phyloP scores from a whole-genome alignment of 2,329 filamentous ascomycete genomes.

The Neofusicoccum laricinum region DNA sequence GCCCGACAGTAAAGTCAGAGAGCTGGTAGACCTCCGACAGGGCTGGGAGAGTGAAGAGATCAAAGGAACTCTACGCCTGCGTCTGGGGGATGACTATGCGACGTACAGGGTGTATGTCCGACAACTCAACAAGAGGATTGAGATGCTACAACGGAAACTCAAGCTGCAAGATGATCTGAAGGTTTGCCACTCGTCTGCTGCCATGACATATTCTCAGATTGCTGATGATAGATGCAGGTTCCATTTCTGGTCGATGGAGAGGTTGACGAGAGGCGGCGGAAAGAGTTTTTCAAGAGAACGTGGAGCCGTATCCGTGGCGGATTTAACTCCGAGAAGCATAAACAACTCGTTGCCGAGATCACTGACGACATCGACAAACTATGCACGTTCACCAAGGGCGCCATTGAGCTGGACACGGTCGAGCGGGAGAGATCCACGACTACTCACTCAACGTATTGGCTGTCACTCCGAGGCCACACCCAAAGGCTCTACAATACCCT shows the following conservation, averaged over 20 bases:
- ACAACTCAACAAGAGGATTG: slow-evolving; percentile 10
- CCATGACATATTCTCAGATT: too few relatives aligned
- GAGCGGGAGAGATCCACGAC: slow-evolving; percentile 7
- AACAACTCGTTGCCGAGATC: slow-evolving; percentile 14
- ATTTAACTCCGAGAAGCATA: slow-evolving; percentile 15
- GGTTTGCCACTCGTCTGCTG: neutral
- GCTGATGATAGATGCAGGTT: neutral
- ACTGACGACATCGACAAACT: slow-evolving; percentile 19
- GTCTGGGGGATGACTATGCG: neutral
- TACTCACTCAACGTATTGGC: slow-evolving; percentile 16
- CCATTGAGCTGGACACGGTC: slow-evolving; percentile 15
- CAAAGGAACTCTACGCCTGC: neutral
- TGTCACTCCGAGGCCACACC: slow-evolving; percentile 17
- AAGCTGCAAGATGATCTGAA: slow-evolving; percentile 14
- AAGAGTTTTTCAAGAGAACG: slow-evolving; percentile 18
- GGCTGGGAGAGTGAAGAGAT: slow-evolving; percentile 4
- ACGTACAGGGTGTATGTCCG: neutral
- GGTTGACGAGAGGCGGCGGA: slow-evolving; percentile 14
- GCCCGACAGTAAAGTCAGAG: slow-evolving; percentile 1
- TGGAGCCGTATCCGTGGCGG: slow-evolving; percentile 18
- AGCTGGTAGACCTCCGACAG: slow-evolving; percentile 4
- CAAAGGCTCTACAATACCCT: slow-evolving; percentile 17
- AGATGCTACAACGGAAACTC: slow-evolving; percentile 16
- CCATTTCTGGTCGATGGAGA: slow-evolving; percentile 11
- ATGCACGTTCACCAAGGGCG: slow-evolving; percentile 13